Percentiles rank a stretch among this genome's conserved stretches.
Conservation (phyloP, 441 rosid genomes). For the Capsella rubella region DNA sequence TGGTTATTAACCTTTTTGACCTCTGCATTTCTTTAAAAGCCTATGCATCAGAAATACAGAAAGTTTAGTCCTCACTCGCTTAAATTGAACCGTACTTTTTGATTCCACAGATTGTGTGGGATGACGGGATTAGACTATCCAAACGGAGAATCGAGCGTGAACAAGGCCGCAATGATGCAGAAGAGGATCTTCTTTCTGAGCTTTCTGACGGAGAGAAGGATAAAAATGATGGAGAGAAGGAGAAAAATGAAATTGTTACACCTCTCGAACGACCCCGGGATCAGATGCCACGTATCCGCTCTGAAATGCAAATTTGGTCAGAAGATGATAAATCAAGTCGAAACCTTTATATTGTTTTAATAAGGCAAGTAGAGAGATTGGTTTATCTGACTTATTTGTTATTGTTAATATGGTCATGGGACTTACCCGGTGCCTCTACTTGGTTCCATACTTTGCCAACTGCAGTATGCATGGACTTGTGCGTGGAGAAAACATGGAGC, state of each 20-base stretch:
- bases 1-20: background rate
- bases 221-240: conserved; percentile 74
- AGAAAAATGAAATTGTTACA: conserved; percentile 61
- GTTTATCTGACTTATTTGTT: conserved; percentile 7
- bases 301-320: conserved; percentile 81
- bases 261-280: conserved; percentile 72
- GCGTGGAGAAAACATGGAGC: conserved; percentile 99
- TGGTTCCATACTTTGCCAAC: conserved; percentile 21
- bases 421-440: conserved; percentile 4
- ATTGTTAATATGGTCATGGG: conserved; percentile 15
- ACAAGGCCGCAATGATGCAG: conserved; percentile 84
- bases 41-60: background rate
- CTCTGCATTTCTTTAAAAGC: conserved; percentile 7
- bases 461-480: conserved; percentile 99
- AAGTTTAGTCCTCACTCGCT: background rate
- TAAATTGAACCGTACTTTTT: background rate
- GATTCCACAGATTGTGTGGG: conserved; percentile 70
- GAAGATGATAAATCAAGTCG: conserved; percentile 63
- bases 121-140: conserved; percentile 69
- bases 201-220: conserved; percentile 92
- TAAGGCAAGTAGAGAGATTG: conserved; percentile 57
- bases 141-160: conserved; percentile 72
- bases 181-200: conserved; percentile 88
- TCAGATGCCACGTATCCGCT: conserved; percentile 65
- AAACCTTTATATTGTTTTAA: conserved; percentile 72